Base-by-base conservation (phyloP, 2,329 filamentous ascomycete species). In the Clonostachys sp. region DNA sequence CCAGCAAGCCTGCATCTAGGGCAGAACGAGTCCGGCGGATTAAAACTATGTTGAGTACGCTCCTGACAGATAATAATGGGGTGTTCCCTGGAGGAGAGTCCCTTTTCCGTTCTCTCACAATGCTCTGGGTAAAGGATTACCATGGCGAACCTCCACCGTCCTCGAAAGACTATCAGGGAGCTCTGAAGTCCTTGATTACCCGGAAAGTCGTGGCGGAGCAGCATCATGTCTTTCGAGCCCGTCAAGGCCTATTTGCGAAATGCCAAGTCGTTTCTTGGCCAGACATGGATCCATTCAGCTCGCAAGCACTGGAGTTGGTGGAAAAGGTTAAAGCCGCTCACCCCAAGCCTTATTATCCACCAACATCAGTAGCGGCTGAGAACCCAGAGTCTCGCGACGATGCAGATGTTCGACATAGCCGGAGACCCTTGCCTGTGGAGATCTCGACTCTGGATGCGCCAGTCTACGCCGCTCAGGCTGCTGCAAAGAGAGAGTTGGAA, bases 1-100 rank as follows among this genome's bases (percentile, higher is more conserved):
- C 36, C 12, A 39, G 5, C 6, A 46, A 43, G 33, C 33, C 45
- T 14, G 14, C 38, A 24, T 36, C 40, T 10, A 39, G 34, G 33
- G n/a, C 30, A 12, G 40, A 47, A 30, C 41, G 45, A 16, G 30
- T 38, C 20, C 30, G 18, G 14, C 45, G 45, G n/a, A 36, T 47
- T 16, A 34, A 24, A 33, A 33, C 17, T 13, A 54, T 63, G 10
- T 54, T 68, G 14, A 55, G 59, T 6, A 55, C 58, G 5, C 51
- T 64, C 33, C 53, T 67, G 33, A 52, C 50, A n/a, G 56, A 61
- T 34, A 55, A 61, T 6, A 57, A 61, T 2, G 77, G 77, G 0
- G 72, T 75, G 2, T 74, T 81, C 41, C 74, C 79, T 2, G 73
- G 75, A 14, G 75, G 74, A 20, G 66, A 70, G 39, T 64, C 73